These are phyloP conservation scores for Ustilago vetiveriae DNA, from an alignment of 1,284 basidiomycete genomes.

Conservation along the genomic window DNA sequence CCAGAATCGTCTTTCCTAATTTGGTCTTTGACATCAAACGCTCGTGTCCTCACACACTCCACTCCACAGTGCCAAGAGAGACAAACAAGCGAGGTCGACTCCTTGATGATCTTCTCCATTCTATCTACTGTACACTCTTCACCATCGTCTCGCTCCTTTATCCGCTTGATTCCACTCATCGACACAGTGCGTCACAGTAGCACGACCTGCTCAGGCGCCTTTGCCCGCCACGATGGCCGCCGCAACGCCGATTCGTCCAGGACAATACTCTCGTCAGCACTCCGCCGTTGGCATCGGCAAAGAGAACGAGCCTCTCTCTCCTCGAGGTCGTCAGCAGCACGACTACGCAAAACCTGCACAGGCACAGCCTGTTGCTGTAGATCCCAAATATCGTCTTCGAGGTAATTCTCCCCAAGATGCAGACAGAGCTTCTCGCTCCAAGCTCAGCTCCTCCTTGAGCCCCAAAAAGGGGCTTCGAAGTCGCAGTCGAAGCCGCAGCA, in stretches of 20 bases:
- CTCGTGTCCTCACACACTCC: not conserved
- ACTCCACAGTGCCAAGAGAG: no score
- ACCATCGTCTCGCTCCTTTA: not conserved
- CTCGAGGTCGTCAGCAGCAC: not conserved
- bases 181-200: no score
- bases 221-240: slow-evolving; percentile 23
- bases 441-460: slow-evolving; percentile 32
- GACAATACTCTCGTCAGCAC: slow-evolving; percentile 44
- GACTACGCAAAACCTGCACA: slow-evolving; percentile 5
- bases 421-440: slow-evolving; percentile 14
- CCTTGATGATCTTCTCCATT: slow-evolving; percentile 3
- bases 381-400: slow-evolving; percentile 44
- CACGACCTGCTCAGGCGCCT: slow-evolving; percentile 4
- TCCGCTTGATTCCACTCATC: no score
- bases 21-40: not conserved
- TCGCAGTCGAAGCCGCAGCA: slow-evolving; percentile 33
- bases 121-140: not conserved
- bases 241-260: slow-evolving; percentile 34
- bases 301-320: slow-evolving; percentile 36
- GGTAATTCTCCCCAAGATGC: slow-evolving; percentile 40
- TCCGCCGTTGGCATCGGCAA: slow-evolving; percentile 21
- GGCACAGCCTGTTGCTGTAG: slow-evolving; percentile 24
- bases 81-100: slow-evolving; percentile 15
- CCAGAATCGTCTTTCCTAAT: slow-evolving; percentile 17
- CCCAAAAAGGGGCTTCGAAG: slow-evolving; percentile 38